Conservation (phyloP, 2,329 filamentous ascomycete species). For the Colletotrichum somersetense region DNA sequence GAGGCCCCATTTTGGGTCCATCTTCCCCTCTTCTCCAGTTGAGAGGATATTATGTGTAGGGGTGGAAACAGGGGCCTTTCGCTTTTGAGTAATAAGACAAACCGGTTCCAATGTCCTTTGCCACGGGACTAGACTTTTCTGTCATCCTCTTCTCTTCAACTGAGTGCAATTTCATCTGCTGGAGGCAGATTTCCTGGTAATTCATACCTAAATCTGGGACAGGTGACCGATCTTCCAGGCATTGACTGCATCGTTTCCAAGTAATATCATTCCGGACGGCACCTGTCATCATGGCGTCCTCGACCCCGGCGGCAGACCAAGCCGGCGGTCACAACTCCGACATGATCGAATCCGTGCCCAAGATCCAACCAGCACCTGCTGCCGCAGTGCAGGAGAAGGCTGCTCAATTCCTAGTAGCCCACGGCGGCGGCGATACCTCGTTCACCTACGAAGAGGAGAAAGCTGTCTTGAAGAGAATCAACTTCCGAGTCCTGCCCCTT, state of each 20-base stretch:
- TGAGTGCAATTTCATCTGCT: not conserved
- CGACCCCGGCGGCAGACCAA: not conserved
- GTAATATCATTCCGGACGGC: not conserved
- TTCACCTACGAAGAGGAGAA: constrained; percentile 65
- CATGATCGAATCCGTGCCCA: constrained; percentile 16
- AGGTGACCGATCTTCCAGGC: not conserved
- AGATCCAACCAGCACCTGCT: not conserved
- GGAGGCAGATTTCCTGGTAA: not conserved
- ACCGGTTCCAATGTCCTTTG: not conserved
- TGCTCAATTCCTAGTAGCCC: constrained; percentile 58
- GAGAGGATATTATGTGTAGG: constrained; percentile 10
- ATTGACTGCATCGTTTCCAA: not conserved
- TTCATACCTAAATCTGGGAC: not conserved
- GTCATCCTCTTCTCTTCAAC: not conserved
- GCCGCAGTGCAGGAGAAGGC: constrained; percentile 54
- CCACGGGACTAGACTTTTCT: too few relatives aligned
- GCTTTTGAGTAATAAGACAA: constrained; percentile 27
- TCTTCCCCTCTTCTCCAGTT: not conserved
- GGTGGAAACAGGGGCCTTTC: constrained; percentile 1
- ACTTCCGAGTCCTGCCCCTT: constrained; percentile 63
- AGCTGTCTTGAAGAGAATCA: constrained; percentile 60
- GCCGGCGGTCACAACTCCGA: not conserved
- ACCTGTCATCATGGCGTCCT: constrained; percentile 4
- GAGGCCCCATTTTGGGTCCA: constrained; percentile 2
- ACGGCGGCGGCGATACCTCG: constrained; percentile 51